phyloP scores from a whole-genome alignment of 2,329 filamentous ascomycete species.

The Sarocladium brachiariae region DNA sequence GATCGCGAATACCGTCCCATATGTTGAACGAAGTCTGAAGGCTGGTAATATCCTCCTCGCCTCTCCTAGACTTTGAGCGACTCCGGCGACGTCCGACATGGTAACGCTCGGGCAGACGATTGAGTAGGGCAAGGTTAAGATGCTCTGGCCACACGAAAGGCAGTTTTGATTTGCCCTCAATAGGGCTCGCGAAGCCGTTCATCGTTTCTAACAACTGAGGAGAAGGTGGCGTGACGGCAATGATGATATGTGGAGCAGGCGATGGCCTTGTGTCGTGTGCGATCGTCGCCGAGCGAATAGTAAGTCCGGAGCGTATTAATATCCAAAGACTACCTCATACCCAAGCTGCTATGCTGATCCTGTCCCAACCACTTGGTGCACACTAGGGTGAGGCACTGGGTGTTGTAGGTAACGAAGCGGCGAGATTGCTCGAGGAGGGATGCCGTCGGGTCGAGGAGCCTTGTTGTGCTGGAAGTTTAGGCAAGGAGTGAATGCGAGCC shows the following conservation, averaged over 20 bases:
- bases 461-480: background rate
- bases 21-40: constrained; percentile 80
- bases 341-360: constrained; percentile 16
- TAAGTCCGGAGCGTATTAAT: constrained; percentile 21
- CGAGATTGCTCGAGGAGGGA: background rate
- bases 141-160: constrained; percentile 34
- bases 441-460: background rate
- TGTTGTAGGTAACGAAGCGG: background rate
- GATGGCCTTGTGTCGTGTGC: background rate
- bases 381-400: background rate
- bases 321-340: constrained; percentile 31
- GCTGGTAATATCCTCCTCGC: constrained; percentile 57
- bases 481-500: constrained; percentile 8
- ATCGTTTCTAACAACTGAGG: constrained; percentile 20
- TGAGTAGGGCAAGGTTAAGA: constrained; percentile 35
- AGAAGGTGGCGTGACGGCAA: constrained; percentile 10
- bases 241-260: background rate
- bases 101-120: constrained; percentile 34
- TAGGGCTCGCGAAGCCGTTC: constrained; percentile 30
- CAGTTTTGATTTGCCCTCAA: constrained; percentile 34
- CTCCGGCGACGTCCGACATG: constrained; percentile 30
- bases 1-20: constrained; percentile 65
- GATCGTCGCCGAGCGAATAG: constrained; percentile 14
- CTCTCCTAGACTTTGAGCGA: constrained; percentile 32
- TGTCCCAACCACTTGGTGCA: background rate